Conservation (phyloP, 2,329 filamentous ascomycete genomes). For the Fusarium lyarnte region DNA sequence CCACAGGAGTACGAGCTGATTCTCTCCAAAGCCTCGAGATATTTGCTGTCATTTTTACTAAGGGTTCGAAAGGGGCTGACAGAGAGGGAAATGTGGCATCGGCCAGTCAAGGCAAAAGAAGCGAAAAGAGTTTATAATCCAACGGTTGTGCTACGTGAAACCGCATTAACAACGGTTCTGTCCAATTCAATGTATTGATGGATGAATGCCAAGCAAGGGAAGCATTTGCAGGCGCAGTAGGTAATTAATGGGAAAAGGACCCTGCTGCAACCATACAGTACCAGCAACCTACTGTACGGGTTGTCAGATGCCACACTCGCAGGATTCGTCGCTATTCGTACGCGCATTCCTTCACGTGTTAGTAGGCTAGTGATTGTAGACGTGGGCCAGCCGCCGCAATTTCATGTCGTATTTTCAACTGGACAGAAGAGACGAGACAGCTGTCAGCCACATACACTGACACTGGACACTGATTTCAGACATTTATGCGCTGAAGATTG, state of each 20-base stretch:
- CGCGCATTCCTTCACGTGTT: constrained; percentile 36
- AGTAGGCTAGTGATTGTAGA: not conserved
- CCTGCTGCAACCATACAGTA: constrained; percentile 1
- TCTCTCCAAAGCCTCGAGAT: constrained; percentile 5
- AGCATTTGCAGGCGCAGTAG: constrained; percentile 3
- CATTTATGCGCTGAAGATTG: constrained; percentile 8
- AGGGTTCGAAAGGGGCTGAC: not conserved
- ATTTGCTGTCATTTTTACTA: not conserved
- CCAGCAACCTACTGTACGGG: not conserved
- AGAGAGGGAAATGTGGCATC: not conserved
- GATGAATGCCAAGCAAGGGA: constrained; percentile 35
- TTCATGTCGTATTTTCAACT: constrained; percentile 21
- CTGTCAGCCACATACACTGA: constrained; percentile 28
- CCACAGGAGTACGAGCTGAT: constrained; percentile 22
- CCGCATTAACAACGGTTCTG: not conserved
- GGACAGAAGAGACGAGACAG: constrained; percentile 4
- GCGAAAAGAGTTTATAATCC: not conserved
- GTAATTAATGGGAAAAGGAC: constrained; percentile 16
- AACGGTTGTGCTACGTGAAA: not conserved
- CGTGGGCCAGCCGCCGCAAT: constrained; percentile 16
- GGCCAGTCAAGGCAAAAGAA: not conserved
- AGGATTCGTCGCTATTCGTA: not conserved
- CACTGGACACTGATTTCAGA: not conserved
- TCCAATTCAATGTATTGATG: not conserved
- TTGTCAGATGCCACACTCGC: constrained; percentile 12